phyloP scores from a whole-genome alignment of 306 rosid species.

The Spatholobus suberectus region DNA sequence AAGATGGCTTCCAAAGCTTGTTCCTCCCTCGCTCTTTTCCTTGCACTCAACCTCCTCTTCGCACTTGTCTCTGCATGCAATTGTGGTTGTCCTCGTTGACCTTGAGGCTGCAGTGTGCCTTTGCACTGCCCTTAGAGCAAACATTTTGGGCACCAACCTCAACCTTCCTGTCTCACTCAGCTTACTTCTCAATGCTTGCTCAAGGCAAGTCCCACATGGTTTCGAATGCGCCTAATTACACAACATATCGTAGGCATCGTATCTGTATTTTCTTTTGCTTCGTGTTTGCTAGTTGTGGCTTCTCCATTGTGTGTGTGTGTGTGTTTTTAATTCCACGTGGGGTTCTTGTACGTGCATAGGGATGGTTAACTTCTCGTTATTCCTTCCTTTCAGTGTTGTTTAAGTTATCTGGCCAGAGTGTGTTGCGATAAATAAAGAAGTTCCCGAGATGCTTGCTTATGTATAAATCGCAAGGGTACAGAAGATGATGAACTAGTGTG shows the following conservation, averaged over 20 bases:
- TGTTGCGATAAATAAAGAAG: constrained; percentile 6
- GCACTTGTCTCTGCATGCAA: constrained; percentile 62
- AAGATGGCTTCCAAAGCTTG: no score
- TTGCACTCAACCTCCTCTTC: no score
- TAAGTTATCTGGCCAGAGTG: background rate
- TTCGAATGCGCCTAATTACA: no score
- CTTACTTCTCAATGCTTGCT: no score
- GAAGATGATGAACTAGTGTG: constrained; percentile 22
- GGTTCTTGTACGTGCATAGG: constrained; percentile 23
- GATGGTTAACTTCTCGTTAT: constrained; percentile 37
- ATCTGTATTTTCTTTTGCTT: background rate
- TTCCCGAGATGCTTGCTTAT: constrained; percentile 1
- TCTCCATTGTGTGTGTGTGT: background rate
- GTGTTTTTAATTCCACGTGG: background rate
- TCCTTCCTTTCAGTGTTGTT: background rate
- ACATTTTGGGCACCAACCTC: no score
- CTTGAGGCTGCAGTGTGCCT: no score
- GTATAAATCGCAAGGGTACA: constrained; percentile 7
- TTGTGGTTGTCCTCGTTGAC: no score
- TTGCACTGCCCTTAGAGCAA: no score
- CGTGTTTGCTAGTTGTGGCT: background rate
- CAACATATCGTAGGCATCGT: background rate
- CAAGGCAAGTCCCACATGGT: no score
- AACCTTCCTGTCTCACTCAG: no score
- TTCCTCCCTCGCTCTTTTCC: no score